Base-by-base conservation (phyloP, 306 rosid species). In the Cucumis melo region DNA sequence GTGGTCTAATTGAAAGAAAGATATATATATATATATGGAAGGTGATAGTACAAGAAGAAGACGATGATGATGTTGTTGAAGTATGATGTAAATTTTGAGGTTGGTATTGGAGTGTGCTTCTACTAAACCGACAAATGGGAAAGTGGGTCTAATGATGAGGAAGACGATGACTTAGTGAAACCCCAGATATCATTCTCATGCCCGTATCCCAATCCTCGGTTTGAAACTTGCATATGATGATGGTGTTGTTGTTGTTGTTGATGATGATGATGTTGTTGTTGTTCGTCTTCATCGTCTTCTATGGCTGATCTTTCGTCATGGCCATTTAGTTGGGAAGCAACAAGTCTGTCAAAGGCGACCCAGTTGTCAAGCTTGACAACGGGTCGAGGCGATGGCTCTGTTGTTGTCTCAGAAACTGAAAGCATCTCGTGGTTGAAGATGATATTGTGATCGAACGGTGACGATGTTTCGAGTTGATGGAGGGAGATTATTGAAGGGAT, bases 291-390 rank as follows among this genome's bases (percentile, higher is more conserved):
- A 10, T 39, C 53, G 10, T 39, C 73, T 11, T 41, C 73, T 1
- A 66, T 39, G 10, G 19, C 12, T n/a, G 36, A 32, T 32, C 14
- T 23, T 36, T 82, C 84, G 29, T 87, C 85, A 7, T 84, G 88
- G 34, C 90, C 88, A 41, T 84, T 87, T 51, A 87, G 83, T 65
- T 87, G 90, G 4, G 90, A 87, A 0, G 90, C 90, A n/a, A 87
- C 88, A 17, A 87, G 82, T 10, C 88, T 78, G 66, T 87, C 88
- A 13, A 87, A 78, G 10, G 88, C 84, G 14, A 79, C 85, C 90
- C 90, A 87, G 72, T 87, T 83, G 73, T 81, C 80, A 1, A 81
- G 48, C 54, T 57, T 73, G 3, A 50, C 46, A 19, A 58, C 17
- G 6, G 62, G 64, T 4, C 73, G 64, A 21, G 67, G 78, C 20